A percentile compares a stretch with the other conserved stretches of the same genome.
phyloP scores from a whole-genome alignment of 2,329 filamentous ascomycete species.

The Cladosporium sp. region DNA sequence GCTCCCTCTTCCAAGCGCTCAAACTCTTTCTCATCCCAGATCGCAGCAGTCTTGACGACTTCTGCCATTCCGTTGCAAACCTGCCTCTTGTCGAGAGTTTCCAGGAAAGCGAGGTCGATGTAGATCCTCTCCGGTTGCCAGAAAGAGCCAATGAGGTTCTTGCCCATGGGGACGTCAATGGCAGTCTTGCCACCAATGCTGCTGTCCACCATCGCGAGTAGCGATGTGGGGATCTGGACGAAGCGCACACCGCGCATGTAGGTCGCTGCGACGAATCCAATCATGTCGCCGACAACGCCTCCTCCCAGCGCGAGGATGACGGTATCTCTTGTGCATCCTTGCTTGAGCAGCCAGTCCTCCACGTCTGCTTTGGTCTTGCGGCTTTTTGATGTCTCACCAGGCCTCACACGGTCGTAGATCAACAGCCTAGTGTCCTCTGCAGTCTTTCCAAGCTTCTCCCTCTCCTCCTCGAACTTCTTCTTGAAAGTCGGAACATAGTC shows the following conservation, averaged over 20 bases:
- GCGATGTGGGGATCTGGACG: conserved; percentile 92
- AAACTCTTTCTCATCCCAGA: conserved; percentile 90
- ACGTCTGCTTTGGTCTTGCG: conserved; percentile 92
- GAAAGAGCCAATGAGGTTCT: conserved; percentile 93
- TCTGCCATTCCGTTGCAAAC: conserved; percentile 99
- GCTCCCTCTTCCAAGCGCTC: conserved; percentile 80
- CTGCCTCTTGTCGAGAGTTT: conserved; percentile 82
- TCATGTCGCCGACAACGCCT: conserved; percentile 96
- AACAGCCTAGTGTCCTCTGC: conserved; percentile 66
- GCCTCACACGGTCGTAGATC: conserved; percentile 82
- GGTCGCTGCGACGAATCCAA: conserved; percentile 93
- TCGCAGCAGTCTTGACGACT: conserved; percentile 82
- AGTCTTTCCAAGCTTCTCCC: conserved; percentile 41
- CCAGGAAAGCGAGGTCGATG: conserved; percentile 88
- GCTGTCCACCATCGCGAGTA: conserved; percentile 97
- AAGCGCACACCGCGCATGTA: conserved; percentile 98
- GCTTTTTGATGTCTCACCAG: conserved; percentile 91
- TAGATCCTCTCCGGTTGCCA: conserved; percentile 96
- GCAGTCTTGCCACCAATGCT: conserved; percentile 98
- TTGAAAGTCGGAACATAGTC: conserved; percentile 76
- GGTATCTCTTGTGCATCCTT: conserved; percentile 91
- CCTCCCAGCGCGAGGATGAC: conserved; percentile 93
- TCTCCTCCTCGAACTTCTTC: conserved; percentile 57
- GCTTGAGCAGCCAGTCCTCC: conserved; percentile 93
- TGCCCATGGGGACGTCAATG: conserved; percentile 92